These are phyloP conservation scores for Actinomortierella ambigua DNA, from an alignment of 371 early-diverging fungal species.

Conservation along the genomic window DNA sequence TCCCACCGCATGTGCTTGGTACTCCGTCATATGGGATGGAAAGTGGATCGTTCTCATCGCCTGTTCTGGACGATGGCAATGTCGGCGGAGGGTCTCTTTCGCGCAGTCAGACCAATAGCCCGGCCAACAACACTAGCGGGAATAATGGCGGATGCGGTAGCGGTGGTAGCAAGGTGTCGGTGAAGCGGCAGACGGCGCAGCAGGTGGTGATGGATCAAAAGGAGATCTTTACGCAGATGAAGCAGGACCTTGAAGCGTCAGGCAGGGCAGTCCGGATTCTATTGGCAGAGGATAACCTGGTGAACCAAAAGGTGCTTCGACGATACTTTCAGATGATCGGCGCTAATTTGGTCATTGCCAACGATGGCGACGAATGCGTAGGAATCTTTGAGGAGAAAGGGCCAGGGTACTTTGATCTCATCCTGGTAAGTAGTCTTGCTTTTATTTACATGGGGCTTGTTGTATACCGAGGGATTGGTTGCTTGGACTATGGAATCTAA, in stretches of 20 bases:
- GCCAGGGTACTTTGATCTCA: constrained; percentile 52
- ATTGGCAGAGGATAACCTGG: constrained; percentile 61
- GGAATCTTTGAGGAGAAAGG: constrained; percentile 52
- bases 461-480: no score
- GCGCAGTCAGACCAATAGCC: no score
- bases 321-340: constrained; percentile 58
- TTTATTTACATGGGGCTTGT: no score
- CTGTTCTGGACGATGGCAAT: constrained; percentile 3
- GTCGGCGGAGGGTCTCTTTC: no score
- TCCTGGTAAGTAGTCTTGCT: constrained; percentile 40
- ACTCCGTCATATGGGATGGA: no score
- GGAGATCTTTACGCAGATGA: constrained; percentile 61
- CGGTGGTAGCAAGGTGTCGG: constrained; percentile 12
- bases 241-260: constrained; percentile 46
- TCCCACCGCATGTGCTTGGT: no score
- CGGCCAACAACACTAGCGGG: constrained; percentile 1
- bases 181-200: constrained; percentile 45
- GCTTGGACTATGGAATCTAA: neutral
- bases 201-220: constrained; percentile 57
- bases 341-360: constrained; percentile 55
- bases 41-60: no score
- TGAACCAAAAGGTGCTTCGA: constrained; percentile 66
- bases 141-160: neutral
- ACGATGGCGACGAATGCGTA: constrained; percentile 61
- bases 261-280: constrained; percentile 30